Base-by-base conservation (phyloP, 768 basidiomycete genomes). In the Rhodosporidiobolus sp. region DNA sequence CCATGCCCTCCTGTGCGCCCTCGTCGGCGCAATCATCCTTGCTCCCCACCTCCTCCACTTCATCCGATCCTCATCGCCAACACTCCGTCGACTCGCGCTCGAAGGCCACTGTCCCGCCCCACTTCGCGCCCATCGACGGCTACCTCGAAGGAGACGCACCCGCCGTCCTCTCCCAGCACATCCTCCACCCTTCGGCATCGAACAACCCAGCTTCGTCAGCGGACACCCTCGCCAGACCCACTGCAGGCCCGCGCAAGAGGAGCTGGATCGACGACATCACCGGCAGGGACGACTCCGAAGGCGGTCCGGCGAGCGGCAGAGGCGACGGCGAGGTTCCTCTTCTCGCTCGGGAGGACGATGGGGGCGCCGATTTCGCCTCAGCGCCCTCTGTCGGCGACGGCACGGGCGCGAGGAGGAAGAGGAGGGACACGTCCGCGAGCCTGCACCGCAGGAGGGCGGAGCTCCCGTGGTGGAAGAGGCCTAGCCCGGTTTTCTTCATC, bases 401-500 rank as follows among this genome's bases (percentile, higher is more conserved):
- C 3, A 48, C 28, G 34, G 57, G 50, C 45, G 57, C 16, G 14
- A 20, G 35, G 3, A 1, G 35, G 28, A 1, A 9, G 26, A 30
- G 30, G n/a, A 56, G 55, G 52, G 32, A 50, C 56, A 19, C 62
- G 46, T 30, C 32, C 32, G 60, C 63, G 34, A 72, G 63, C 53
- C 30, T 48, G 32, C 19, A 26, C 26, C 53, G 38, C 20, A 32
- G 32, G 34, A 56, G 59, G 54, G 38, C 3, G 22, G 49, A 49
- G 12, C 46, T 72, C 10, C 53, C 28, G 2, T 72, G 70, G 70
- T 72, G 57, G 55, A 62, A 57, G 11, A 46, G 70, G 4, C 70
- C 70, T 2, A 57, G 54, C 6, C 70, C 70, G 30, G 43, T 72
- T 20, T 72, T 65, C 65, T 62, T 72, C 52, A 62, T 72, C 60